Evolutionary conservation across 139 green algal genomes (phyloP), one percentile per base, ranked within the genome.

Genomic region (Astrephomene gubernaculifera): DNA sequence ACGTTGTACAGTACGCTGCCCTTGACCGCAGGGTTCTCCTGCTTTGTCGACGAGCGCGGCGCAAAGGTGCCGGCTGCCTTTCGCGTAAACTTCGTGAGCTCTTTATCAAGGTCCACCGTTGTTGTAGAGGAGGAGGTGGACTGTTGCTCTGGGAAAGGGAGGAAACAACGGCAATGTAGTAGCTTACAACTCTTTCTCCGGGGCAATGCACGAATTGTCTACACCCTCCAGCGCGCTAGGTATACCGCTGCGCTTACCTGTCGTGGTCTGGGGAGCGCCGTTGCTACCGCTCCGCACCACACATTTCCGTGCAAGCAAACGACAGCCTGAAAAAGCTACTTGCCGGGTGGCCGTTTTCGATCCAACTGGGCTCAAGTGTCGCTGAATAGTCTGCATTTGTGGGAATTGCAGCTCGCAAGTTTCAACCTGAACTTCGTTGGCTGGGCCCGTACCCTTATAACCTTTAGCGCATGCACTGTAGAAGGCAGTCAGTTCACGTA

Each of bases 1-100:
- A 98, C 53, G 9, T 88, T 88, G 87, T 96, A 96, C 61, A 98
- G 89, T 22, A 91, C 21, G 71, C 89, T 97, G 64, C 97, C 97
- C 45, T 94, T 94, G 53, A 93, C 89, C 17, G 97, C 97, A 6
- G 96, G 97, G 85, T 99, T 99, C 38, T 83, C 87, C 27, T 68
- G 67, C 52, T 85, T 91, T 4, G 89, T 92, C 3, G 93, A 97
- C 4, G 94, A 83, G 31, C 96, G 89, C 14, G 96, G 96, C 57
- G 96, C 96, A 90, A 98, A 98, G 0, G 95, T 98, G n/a, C 82
- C 91, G 29, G 96, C 96, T 24, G 93, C 93, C 73, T 93, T 91
- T 22, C 85, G 85, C 0, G 92, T 92, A 78, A 96, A 91, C 63
- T 93, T 93, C 57, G 60, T 90, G 9, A 94, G 35, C 69, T 93